Base-by-base conservation (phyloP, 768 basidiomycete genomes). In the Leccinellum luteum region DNA sequence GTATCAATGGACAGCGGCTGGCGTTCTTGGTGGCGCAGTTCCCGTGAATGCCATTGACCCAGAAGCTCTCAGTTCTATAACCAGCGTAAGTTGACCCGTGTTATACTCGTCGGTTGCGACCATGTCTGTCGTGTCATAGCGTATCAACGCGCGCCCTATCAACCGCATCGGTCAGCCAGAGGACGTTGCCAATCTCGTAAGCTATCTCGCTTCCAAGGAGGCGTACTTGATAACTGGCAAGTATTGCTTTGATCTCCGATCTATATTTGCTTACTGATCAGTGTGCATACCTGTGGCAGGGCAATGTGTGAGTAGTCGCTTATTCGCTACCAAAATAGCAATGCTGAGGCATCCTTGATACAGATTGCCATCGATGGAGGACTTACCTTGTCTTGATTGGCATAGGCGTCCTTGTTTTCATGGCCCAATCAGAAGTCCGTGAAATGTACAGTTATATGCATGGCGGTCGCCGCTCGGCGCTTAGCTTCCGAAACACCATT, bases 171-270 rank as follows among this genome's bases (percentile, higher is more conserved):
- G 68, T 27, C 60, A 71, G 43, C 69, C 74, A 4, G 70, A 75
- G 34, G 74, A 75, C 35, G 54, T 76, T 10, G 74, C 76, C 25
- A 62, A 64, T 9, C n/a, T 72, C 6, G 74, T 76, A 0, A 75
- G 75, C 9, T 77, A 68, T 52, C 63, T 77, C 15, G 74, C 68
- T 6, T 75, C 74, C 9, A 68, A 73, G 21, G 73, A 69, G n/a
- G 67, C 75, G 6, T 66, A 70, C 15, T 74, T 74, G 54, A 64
- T 77, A 13, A 77, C 74, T 8, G 75, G 75, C 61, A 38, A 59
- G 66, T 34, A 43, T 53, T 17, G 6, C 45, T 47, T 7, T 21
- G 13, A 44, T 44, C 21, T 13, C 6, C 9, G 17, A 35, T 38
- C 8, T 3, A 38, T n/a, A 25, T 15, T 25, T 14, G 12, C 45